These are phyloP conservation scores for Aspergillus ellipticus DNA, from an alignment of 495 filamentous ascomycete species.

Conservation along the genomic window DNA sequence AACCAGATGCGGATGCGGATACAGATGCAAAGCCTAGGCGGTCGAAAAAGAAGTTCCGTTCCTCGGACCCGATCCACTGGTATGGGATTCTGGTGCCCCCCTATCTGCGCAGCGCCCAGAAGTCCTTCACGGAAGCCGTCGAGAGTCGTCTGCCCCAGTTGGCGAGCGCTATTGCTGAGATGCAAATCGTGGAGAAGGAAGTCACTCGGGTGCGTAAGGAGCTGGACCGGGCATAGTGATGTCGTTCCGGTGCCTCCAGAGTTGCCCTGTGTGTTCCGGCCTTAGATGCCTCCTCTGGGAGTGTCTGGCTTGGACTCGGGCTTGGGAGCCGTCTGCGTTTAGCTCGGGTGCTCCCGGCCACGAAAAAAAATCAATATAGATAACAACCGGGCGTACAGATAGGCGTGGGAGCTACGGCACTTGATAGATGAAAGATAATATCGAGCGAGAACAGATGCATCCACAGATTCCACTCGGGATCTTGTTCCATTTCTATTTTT, in stretches of 20 bases:
- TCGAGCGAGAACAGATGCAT: background rate
- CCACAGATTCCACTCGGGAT: background rate
- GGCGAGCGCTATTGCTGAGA: constrained; percentile 59
- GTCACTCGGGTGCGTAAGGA: constrained; percentile 53
- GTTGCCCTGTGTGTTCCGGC: too few species aligned
- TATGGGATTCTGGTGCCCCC: constrained; percentile 64
- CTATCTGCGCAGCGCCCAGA: constrained; percentile 58
- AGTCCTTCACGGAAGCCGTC: constrained; percentile 39
- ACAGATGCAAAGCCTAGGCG: constrained; percentile 11
- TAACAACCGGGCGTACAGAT: background rate
- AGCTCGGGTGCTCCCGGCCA: background rate
- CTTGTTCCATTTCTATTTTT: background rate
- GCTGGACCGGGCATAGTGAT: constrained; percentile 12
- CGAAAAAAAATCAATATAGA: background rate
- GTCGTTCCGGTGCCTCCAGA: background rate
- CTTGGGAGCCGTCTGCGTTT: background rate
- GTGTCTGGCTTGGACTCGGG: too few species aligned
- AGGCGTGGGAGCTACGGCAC: background rate
- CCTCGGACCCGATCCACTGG: constrained; percentile 61
- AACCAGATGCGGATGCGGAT: constrained; percentile 2
- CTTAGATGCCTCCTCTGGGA: too few species aligned
- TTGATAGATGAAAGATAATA: background rate
- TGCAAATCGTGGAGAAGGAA: constrained; percentile 63
- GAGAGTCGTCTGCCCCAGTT: constrained; percentile 32
- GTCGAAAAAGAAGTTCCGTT: constrained; percentile 25